Evolutionary conservation across 164 flowering plant species (phyloP), one percentile per base, ranked within the genome.

Genomic region (Liquidambar formosana): DNA sequence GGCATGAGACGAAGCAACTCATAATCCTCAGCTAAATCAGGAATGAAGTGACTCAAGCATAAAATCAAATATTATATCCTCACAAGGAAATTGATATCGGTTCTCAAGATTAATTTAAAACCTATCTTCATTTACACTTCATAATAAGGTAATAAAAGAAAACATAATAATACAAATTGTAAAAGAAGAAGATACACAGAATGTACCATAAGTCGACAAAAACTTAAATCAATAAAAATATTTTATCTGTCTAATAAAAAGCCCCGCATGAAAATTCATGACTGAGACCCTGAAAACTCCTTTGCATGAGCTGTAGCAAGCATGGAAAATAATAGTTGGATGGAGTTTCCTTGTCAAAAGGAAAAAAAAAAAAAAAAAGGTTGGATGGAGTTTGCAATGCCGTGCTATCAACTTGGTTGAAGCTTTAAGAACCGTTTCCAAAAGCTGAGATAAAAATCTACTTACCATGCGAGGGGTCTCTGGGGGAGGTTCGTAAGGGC

Each of bases 381-480:
- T 18, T 52, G 10, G 22, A 19, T 18, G 26, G 26, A 21, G 8
- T 19, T 54, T 8, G 0, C 3, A 54, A 54, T 54, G 41, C 19
- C 19, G 26, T 21, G 11, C 43, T 22, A 58, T 58, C 19, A 58
- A 58, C 43, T 58, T 15, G 61, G 27, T 27, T 18, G 5, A 58
- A 26, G 21, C 18, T 51, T 54, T 4, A 19, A 25, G 48, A 19
- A 26, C n/a, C 19, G n/a, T 64, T n/a, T 38, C 27, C 25, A 66
- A 45, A 65, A 58, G 28, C 12, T 27, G 4, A 57, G 10, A 48
- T 9, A 64, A 10, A 23, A 45, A 43, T 62, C 27, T 25, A 83
- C 89, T 82, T 74, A 96, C 99, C 86, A 92, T 27, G 19, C 82
- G 88, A 78, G 91, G 92, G 26, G 94, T 88, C 87, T 92, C 98